phyloP scores from a whole-genome alignment of 225 moss, liverwort and hornwort genomes.

The Asterella californica region DNA sequence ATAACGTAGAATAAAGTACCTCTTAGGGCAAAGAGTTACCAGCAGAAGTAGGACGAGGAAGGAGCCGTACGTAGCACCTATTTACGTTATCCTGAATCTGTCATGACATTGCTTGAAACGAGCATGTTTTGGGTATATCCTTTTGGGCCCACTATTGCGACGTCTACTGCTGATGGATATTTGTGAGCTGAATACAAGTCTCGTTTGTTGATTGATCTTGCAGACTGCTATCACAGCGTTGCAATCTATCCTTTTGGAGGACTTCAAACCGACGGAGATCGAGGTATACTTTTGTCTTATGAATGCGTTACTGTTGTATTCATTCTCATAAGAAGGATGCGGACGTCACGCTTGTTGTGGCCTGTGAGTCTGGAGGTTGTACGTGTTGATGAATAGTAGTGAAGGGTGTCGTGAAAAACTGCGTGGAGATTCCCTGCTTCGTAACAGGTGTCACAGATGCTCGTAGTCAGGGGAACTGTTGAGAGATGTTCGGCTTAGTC shows the following conservation, averaged over 20 bases:
- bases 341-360: not conserved
- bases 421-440: not conserved
- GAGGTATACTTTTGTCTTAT: conserved; percentile 42
- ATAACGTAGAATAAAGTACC: too few species aligned
- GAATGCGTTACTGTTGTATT: not conserved
- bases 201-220: not conserved
- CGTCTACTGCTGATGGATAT: not conserved
- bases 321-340: not conserved
- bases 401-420: not conserved
- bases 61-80: too few species aligned
- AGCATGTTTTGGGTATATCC: not conserved
- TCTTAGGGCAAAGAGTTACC: too few species aligned
- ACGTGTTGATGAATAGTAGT: not conserved
- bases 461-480: not conserved
- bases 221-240: conserved; percentile 74
- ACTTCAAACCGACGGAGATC: conserved; percentile 86
- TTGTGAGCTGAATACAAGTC: not conserved
- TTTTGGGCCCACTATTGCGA: not conserved
- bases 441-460: not conserved
- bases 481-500: not conserved
- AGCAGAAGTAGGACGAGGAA: too few species aligned
- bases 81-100: too few species aligned
- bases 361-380: not conserved
- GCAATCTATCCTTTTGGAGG: conserved; percentile 76
- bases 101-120: not conserved